Evolutionary conservation across 306 rosid species (phyloP).

Genomic region (Prunus salicina): DNA sequence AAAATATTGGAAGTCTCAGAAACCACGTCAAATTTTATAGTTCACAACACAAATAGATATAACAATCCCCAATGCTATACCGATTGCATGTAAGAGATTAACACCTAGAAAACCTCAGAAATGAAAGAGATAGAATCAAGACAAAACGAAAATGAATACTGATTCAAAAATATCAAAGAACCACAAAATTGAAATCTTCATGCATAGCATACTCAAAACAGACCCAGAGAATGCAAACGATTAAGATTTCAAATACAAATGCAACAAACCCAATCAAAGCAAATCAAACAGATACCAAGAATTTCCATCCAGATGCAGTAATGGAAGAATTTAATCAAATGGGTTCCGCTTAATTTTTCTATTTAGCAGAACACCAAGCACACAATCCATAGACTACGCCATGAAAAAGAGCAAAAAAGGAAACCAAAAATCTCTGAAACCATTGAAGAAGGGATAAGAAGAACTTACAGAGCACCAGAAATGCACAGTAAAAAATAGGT

Average conservation of each 20-base stretch:
- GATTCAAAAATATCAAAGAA: background rate
- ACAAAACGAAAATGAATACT: background rate
- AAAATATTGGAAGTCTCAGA: background rate
- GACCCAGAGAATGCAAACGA: background rate
- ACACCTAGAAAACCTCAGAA: background rate
- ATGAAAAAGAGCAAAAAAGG: background rate
- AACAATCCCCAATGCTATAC: background rate
- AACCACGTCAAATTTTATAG: no score
- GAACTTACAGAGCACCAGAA: conserved; percentile 21
- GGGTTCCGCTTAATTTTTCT: background rate
- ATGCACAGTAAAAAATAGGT: background rate
- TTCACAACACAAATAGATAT: no score
- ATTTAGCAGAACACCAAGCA: background rate
- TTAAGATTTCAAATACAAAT: background rate
- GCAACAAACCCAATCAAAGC: conserved; percentile 1
- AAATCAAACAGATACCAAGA: background rate
- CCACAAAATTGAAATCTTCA: background rate
- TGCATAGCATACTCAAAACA: background rate
- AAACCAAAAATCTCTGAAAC: background rate
- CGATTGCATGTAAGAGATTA: background rate
- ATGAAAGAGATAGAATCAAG: background rate
- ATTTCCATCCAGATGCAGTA: background rate
- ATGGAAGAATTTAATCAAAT: background rate
- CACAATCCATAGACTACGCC: background rate
- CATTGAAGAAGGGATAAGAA: conserved; percentile 5